phyloP scores from a whole-genome alignment of 1,139 yeast genomes.

The Kazachstania sp. region DNA sequence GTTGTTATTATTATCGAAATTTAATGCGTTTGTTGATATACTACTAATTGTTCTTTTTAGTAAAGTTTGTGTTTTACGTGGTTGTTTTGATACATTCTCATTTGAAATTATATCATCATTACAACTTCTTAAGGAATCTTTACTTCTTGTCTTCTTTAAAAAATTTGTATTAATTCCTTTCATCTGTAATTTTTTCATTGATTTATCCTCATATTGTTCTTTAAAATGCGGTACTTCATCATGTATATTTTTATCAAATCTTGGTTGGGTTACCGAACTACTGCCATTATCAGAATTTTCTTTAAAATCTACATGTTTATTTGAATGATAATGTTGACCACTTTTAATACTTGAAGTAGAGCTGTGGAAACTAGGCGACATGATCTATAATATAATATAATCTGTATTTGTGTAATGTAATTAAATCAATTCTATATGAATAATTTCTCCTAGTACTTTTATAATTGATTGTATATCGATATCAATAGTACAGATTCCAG shows the following conservation, averaged over 20 bases:
- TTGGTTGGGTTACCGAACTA: neutral
- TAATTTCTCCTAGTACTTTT: too few species aligned
- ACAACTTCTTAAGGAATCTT: slow-evolving; percentile 3
- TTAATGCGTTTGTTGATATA: slow-evolving; percentile 11
- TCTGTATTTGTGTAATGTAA: too few species aligned
- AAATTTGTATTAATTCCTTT: neutral
- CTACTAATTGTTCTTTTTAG: slow-evolving; percentile 21
- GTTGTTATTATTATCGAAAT: slow-evolving; percentile 1
- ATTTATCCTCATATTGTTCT: slow-evolving; percentile 6
- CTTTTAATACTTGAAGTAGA: neutral
- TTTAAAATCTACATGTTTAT: slow-evolving; percentile 1
- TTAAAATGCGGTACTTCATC: slow-evolving; percentile 13
- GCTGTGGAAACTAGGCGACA: slow-evolving; percentile 1
- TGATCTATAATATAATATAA: neutral
- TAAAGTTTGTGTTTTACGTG: slow-evolving; percentile 13
- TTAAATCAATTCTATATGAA: too few species aligned
- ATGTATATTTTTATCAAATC: slow-evolving; percentile 5
- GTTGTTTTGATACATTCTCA: neutral
- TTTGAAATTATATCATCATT: slow-evolving; percentile 6
- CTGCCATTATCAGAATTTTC: neutral
- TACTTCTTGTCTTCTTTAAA: slow-evolving; percentile 5
- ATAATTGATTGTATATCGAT: too few species aligned
- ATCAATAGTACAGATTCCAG: too few species aligned
- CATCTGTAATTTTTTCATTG: neutral
- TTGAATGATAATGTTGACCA: neutral